Percentiles rank a stretch among this genome's conserved stretches.
Evolutionary conservation across 495 filamentous ascomycete species (phyloP).

Genomic region (Sabuloglossum arenarium): DNA sequence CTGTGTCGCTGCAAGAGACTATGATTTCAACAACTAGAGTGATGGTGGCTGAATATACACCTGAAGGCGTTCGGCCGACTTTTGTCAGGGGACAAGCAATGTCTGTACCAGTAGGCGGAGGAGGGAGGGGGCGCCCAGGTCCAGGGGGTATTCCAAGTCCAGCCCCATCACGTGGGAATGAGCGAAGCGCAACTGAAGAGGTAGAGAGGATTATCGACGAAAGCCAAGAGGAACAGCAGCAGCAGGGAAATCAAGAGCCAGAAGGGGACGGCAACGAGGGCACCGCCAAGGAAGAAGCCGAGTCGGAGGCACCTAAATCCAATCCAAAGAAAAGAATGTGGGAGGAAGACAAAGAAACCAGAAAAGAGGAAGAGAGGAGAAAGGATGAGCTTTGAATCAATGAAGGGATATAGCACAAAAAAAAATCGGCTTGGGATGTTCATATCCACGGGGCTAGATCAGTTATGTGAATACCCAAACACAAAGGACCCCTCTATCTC

Average conservation of each 20-base stretch:
- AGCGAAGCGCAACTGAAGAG: background rate
- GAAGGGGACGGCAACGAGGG: slow-evolving; percentile 1
- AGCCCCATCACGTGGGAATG: background rate
- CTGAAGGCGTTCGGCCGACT: background rate
- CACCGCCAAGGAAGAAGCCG: slow-evolving; percentile 13
- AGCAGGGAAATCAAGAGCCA: background rate
- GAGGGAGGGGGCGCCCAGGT: background rate
- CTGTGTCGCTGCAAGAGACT: slow-evolving; percentile 14
- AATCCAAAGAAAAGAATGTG: slow-evolving; percentile 79
- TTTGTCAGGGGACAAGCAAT: background rate
- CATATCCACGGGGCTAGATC: too few relatives aligned
- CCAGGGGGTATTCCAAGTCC: background rate
- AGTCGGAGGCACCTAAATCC: slow-evolving; percentile 13
- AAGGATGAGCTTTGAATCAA: slow-evolving; percentile 36
- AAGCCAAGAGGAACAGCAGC: background rate
- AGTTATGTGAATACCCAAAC: too few relatives aligned
- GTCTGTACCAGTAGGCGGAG: background rate
- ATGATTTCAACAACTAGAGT: background rate
- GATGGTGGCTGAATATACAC: background rate
- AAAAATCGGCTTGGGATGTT: background rate
- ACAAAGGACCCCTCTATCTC: too few relatives aligned
- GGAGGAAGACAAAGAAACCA: slow-evolving; percentile 33
- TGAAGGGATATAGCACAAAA: background rate
- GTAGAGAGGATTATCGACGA: background rate
- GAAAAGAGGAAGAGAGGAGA: slow-evolving; percentile 15